Evolutionary conservation across 345 rosid species (phyloP).

Genomic region (Carallia brachiata): DNA sequence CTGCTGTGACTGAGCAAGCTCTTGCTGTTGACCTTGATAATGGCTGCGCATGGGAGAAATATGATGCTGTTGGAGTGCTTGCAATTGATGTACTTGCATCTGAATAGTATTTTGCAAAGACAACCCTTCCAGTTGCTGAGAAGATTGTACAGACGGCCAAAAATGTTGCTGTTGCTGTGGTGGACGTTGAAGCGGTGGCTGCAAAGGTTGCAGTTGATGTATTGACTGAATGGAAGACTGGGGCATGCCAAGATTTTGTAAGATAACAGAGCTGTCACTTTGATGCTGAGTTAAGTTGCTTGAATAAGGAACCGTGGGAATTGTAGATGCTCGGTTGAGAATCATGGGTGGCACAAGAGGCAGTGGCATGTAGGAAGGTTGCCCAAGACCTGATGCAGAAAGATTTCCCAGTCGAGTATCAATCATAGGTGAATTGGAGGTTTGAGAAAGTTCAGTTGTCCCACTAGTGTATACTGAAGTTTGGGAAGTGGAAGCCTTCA

Average conservation of each 20-base stretch:
- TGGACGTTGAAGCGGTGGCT: slow-evolving; percentile 75
- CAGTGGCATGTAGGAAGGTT: slow-evolving; percentile 59
- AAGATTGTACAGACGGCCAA: slow-evolving; percentile 60
- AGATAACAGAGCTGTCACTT: slow-evolving; percentile 48
- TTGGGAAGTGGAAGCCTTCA: slow-evolving; percentile 58
- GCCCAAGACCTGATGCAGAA: slow-evolving; percentile 54
- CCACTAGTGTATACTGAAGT: slow-evolving; percentile 55
- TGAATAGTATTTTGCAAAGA: slow-evolving; percentile 58
- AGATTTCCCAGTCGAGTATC: slow-evolving; percentile 52
- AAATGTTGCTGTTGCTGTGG: slow-evolving; percentile 83
- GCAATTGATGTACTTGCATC: slow-evolving; percentile 65
- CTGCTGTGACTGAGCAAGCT: slow-evolving; percentile 56
- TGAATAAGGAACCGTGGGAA: slow-evolving; percentile 57
- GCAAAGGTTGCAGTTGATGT: slow-evolving; percentile 78
- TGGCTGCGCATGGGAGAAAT: slow-evolving; percentile 51
- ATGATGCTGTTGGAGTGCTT: slow-evolving; percentile 65
- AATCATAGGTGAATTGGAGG: slow-evolving; percentile 37
- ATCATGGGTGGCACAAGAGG: slow-evolving; percentile 64
- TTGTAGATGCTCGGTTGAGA: slow-evolving; percentile 62
- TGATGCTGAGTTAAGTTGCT: slow-evolving; percentile 54
- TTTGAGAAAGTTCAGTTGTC: slow-evolving; percentile 51
- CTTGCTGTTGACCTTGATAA: slow-evolving; percentile 74
- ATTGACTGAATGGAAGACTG: slow-evolving; percentile 56
- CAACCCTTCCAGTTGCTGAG: slow-evolving; percentile 60
- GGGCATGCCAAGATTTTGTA: slow-evolving; percentile 52